Conservation (phyloP, 805 yeast species). For the Kuraishia floccosa region DNA sequence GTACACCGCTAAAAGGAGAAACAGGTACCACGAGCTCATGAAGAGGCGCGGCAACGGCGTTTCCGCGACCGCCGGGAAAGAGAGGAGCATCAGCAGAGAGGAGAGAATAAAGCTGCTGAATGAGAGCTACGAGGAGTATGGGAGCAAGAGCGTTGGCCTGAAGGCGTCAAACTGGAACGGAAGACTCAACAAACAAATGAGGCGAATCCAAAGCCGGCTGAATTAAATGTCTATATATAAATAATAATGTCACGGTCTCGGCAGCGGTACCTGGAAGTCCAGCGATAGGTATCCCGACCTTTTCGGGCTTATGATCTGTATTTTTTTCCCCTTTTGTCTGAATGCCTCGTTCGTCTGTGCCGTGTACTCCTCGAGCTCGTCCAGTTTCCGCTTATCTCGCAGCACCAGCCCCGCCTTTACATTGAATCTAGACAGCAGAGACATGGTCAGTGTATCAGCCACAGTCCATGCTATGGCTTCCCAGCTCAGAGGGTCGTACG, state of each 20-base stretch:
- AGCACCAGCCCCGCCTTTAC: slow-evolving; percentile 3
- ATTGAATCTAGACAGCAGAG: slow-evolving; percentile 21
- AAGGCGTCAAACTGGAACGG: slow-evolving; percentile 22
- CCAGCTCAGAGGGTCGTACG: slow-evolving; percentile 28
- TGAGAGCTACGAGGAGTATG: slow-evolving; percentile 10
- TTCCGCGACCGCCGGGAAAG: slow-evolving; percentile 7
- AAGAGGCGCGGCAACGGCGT: slow-evolving; percentile 7
- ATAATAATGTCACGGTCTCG: slow-evolving; percentile 8
- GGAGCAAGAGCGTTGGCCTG: slow-evolving; percentile 17
- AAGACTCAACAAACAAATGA: slow-evolving; percentile 17
- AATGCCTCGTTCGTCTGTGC: slow-evolving; percentile 15
- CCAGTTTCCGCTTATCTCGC: slow-evolving; percentile 19
- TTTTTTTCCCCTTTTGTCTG: slow-evolving; percentile 10
- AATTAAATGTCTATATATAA: background rate
- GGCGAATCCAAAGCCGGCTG: slow-evolving; percentile 14
- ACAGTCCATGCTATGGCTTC: slow-evolving; percentile 25
- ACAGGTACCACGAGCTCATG: slow-evolving; percentile 21
- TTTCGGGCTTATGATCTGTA: slow-evolving; percentile 37
- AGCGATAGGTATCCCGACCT: slow-evolving; percentile 43
- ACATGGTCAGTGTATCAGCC: slow-evolving; percentile 27
- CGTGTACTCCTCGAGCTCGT: slow-evolving; percentile 31
- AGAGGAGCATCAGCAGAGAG: slow-evolving; percentile 11
- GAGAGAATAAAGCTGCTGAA: slow-evolving; percentile 17
- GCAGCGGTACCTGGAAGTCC: slow-evolving; percentile 43
- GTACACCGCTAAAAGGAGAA: slow-evolving; percentile 61